Evolutionary conservation across 2,329 filamentous ascomycete genomes (phyloP), one percentile per base, ranked within the genome.

Genomic region (Xylariaceae sp.): DNA sequence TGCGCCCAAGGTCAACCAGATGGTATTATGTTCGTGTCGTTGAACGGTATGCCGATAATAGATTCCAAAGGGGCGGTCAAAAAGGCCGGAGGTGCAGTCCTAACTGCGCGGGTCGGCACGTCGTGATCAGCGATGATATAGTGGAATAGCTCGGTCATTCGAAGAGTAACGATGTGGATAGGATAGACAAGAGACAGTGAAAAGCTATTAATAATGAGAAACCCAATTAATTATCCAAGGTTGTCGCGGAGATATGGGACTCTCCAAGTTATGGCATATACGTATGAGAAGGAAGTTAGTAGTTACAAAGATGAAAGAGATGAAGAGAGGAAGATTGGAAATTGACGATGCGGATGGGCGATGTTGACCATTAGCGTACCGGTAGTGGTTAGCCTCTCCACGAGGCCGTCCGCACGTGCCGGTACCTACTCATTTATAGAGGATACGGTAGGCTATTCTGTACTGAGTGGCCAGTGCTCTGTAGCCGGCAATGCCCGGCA

Each of bases 141-240:
- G 39, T 29, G 42, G 32, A 47, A 59, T 43, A 34, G 19, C 45
- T 30, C 45, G 16, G 37, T 37, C 10, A 40, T 26, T 46, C 47
- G 39, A 48, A 45, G 13, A 42, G 37, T 54, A 57, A 46, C 26
- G 43, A 42, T 52, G 51, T 18, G 41, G 9, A 36, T 47, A 57
- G 45, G 47, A 48, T 9, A 21, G 48, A 49, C 10, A 46, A 30
- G 40, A 39, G 1, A 13, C 8, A 13, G 46, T 36, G 40, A 49
- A 46, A 12, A 42, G 16, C 15, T 45, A 54, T 9, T n/a, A 12
- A 15, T 5, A 29, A 26, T 3, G 10, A 32, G 51, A 22, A 48
- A 26, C 39, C 47, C 37, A 50, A 50, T 45, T 44, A 39, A 47
- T 48, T 36, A 37, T 22, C 16, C 32, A n/a, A 21, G 5, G 12